Evolutionary conservation across 305 asterid species (phyloP), one percentile per base, ranked within the genome.

Genomic region (Nicotiana rustica): DNA sequence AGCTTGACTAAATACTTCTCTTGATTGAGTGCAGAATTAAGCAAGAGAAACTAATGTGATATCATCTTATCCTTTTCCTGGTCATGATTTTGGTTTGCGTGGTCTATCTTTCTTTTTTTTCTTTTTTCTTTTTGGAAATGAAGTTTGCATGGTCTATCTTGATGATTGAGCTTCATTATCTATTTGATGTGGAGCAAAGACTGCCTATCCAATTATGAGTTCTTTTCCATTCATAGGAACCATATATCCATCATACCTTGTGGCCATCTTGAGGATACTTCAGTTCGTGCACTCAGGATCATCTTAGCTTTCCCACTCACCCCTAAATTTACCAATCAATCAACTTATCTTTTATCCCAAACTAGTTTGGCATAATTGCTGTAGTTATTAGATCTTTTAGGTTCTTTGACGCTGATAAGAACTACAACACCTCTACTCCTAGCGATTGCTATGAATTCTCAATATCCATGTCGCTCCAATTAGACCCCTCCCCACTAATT

Each of bases 151-250:
- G 65, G 80, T 55, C 64, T 25, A 14, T 75, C 65, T 75, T 49
- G 47, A 75, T 75, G 80, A 25, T 25, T 29, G 29, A 75, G 65
- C 80, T 75, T 75, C 80, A 25, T 52, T 2, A 49, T 73, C 64
- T 52, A 49, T 75, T 29, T 52, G 44, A 52, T 75, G 47, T 52
- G 47, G 65, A 47, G 18, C 60, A 47, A 71, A 71, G 60, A 52
- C 5, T 7, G 17, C 19, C 6, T 75, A 52, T 73, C 44, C 64
- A 49, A 4, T 49, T 73, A 21, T 73, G 44, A 75, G 29, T 75
- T 14, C 47, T 75, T 25, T 7, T 75, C 65, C 80, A 75, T 52
- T 52, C 0, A 2, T 49, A 52, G 65, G 65, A 52, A 49, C 15
- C 79, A 49, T 71, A 33, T 44, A 6, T 15, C 55, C 79, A 49